Evolutionary conservation across 2,329 filamentous ascomycete genomes (phyloP), one percentile per base, ranked within the genome.

Genomic region (Fusarium odoratissimum): DNA sequence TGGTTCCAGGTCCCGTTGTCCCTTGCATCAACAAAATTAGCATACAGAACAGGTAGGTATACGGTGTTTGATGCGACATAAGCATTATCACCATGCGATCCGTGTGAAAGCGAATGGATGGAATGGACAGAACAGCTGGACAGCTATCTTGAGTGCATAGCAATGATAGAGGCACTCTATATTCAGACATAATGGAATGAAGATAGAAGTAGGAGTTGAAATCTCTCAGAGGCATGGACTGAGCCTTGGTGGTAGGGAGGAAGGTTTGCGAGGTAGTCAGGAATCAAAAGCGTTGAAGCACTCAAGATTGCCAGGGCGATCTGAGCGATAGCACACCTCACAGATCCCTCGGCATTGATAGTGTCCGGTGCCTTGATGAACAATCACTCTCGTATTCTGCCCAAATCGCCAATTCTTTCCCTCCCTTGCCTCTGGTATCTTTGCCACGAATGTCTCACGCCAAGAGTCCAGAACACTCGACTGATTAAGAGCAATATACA

Each of bases 141-240:
- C 8, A 16, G 2, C 3, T 51, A 25, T 11, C 8, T 25, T 4
- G n/a, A 35, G 31, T 35, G 6, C 3, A 2, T 4, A 35, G 8
- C 8, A 8, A 35, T 2, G 4, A 19, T 16, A 6, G 48, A 25
- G 12, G n/a, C 4, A 25, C 6, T 6, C 16, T 19, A 19, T 11
- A 19, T 11, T 7, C 16, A 23, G 30, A 51, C 4, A 14, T 35
- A 2, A 12, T 2, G 2, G 14, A 21, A 4, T 8, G 31, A 51
- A 4, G 46, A 51, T 11, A 14, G 0, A 10, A 11, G 17, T 14
- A 25, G n/a, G 11, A 49, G 23, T 12, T 3, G 30, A 33, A 6
- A 2, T 12, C 2, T 33, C 30, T 33, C 2, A 4, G 4, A 23
- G 45, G 7, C 9, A 17, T n/a, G 10, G 12, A 19, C 11, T 3